Evolutionary conservation across 2,329 filamentous ascomycete genomes (phyloP), one percentile per base, ranked within the genome.

Genomic region (Lojkania enalia): DNA sequence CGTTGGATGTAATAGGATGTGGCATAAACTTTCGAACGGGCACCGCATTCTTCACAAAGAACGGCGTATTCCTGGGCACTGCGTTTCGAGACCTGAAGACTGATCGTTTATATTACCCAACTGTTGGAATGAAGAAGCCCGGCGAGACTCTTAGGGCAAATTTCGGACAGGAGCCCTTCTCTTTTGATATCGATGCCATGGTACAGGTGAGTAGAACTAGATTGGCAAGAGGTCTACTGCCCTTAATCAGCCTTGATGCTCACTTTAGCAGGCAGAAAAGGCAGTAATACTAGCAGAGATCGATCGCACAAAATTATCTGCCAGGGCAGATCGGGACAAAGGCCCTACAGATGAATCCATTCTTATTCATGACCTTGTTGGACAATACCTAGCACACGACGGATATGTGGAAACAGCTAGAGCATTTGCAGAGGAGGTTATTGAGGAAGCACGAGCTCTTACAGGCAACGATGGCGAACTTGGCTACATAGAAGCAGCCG

Each of bases 321-420:
- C 48, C 18, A 53, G 51, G 21, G 7, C 21, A 25, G n/a, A 21
- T 33, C 32, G 48, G 44, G 54, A 55, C 52, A 62, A 49, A 11
- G 41, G 44, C 2, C 37, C 46, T 6, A 74, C 88, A 51, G 82
- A 80, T 49, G 92, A 96, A 69, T 85, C 83, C 1, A 78, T 87
- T 19, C 78, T 97, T 36, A 83, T 96, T 27, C 90, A 96, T 64
- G 82, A 87, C 57, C 75, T 97, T 44, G 84, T 92, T 14, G 79
- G 90, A 29, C 91, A 96, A 70, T 97, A 95, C 56, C 75, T 99
- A 12, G 88, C 91, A 27, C 92, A 97, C 58, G 94, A 97, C 60
- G 94, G 94, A 47, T 97, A 96, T 57, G 86, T 96, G 5, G 92
- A 96, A 55, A 96, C 92, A 0, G 91, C 91, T 6, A 83, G 85